These are phyloP conservation scores for Plasmodium knowlesi DNA, from an alignment of 169 alveolate genomes.

Conservation along the genomic window DNA sequence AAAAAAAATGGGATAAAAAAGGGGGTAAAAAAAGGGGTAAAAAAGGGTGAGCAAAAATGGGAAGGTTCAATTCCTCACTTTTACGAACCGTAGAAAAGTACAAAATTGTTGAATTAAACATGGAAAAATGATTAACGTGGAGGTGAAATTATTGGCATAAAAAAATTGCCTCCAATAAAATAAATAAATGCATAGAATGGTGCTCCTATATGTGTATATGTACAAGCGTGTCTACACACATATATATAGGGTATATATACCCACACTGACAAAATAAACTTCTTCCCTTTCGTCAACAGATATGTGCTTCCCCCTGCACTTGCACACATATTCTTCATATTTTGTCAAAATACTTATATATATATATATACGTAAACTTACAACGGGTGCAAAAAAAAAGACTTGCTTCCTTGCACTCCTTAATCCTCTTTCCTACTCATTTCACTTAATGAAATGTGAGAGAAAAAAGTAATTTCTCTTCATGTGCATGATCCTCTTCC, in stretches of 20 bases:
- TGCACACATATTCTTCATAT: not conserved
- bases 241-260: not conserved
- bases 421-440: not conserved
- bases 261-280: not conserved
- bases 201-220: not conserved
- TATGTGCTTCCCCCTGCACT: not conserved
- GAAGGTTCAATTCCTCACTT: conserved; percentile 3
- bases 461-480: not conserved
- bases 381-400: not conserved
- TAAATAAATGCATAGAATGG: not conserved
- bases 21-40: not conserved
- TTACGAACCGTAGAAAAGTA: not conserved
- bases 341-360: not conserved
- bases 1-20: not conserved
- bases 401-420: not conserved
- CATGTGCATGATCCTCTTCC: not conserved
- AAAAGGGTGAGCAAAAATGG: not conserved
- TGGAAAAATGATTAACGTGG: not conserved
- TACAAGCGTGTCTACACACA: not conserved
- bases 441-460: not conserved
- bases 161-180: not conserved
- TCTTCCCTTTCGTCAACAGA: not conserved
- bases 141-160: not conserved
- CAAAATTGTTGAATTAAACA: conserved; percentile 5
- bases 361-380: not conserved